Evolutionary conservation across 371 early-diverging fungal species (phyloP).

Genomic region (Lichtheimia ramosa): DNA sequence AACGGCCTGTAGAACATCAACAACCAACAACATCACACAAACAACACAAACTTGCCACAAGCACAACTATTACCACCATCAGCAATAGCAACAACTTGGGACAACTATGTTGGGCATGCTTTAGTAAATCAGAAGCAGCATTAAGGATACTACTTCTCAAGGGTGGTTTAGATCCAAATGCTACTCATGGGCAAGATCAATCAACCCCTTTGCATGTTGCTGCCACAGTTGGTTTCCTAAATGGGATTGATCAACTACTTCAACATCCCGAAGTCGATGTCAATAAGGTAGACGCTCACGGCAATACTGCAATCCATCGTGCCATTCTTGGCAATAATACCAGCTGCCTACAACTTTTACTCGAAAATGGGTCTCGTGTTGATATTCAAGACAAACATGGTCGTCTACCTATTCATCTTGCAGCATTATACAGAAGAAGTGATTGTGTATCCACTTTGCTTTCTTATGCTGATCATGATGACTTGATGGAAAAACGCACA

Average conservation of each 20-base stretch:
- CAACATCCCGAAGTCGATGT: constrained; percentile 22
- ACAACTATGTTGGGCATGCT: constrained; percentile 38
- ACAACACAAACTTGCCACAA: constrained; percentile 15
- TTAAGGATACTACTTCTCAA: constrained; percentile 20
- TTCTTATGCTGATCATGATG: not conserved
- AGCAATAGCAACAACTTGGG: constrained; percentile 24
- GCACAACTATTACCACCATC: constrained; percentile 23
- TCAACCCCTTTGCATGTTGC: constrained; percentile 45
- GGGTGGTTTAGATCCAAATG: constrained; percentile 30
- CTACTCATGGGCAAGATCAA: constrained; percentile 26
- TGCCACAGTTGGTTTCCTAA: constrained; percentile 26
- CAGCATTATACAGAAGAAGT: constrained; percentile 23
- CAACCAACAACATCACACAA: constrained; percentile 16
- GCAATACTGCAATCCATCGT: constrained; percentile 33
- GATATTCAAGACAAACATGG: constrained; percentile 23
- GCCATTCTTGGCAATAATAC: constrained; percentile 34
- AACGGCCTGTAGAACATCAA: constrained; percentile 22
- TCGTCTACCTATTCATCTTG: constrained; percentile 32
- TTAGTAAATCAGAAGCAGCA: constrained; percentile 26
- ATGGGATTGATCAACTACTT: constrained; percentile 27
- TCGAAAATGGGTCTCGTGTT: constrained; percentile 27
- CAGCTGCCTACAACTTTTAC: constrained; percentile 18
- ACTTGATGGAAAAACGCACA: constrained; percentile 10
- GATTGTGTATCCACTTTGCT: constrained; percentile 22
- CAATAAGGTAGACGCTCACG: constrained; percentile 21